These are phyloP conservation scores for Mycena citricolor DNA, from an alignment of 1,284 basidiomycete species.

Conservation along the genomic window DNA sequence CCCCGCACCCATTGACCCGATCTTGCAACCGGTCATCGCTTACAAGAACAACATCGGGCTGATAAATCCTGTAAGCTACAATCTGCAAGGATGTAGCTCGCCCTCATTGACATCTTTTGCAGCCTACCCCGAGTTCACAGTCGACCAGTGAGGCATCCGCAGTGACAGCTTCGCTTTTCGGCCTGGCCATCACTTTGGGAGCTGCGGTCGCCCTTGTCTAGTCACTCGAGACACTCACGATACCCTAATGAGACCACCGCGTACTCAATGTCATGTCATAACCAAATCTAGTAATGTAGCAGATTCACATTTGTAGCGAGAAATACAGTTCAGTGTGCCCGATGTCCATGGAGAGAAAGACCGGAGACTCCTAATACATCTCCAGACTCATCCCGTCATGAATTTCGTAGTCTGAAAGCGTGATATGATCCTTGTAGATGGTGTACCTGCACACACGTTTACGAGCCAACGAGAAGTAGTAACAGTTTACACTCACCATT, in stretches of 20 bases:
- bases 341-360: slow-evolving; percentile 1
- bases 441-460: slow-evolving; percentile 67
- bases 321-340: slow-evolving; percentile 11
- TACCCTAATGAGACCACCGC: slow-evolving; percentile 1
- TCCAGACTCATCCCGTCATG: slow-evolving; percentile 93
- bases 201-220: not conserved
- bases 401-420: slow-evolving; percentile 92
- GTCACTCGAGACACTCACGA: not conserved
- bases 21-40: slow-evolving; percentile 15
- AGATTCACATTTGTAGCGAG: slow-evolving; percentile 1
- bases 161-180: not conserved
- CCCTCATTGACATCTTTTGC: not conserved
- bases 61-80: slow-evolving; percentile 19
- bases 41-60: slow-evolving; percentile 20
- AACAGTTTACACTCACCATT: slow-evolving; percentile 68
- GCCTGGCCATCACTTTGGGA: not conserved
- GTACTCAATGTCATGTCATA: not conserved
- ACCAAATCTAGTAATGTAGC: not conserved
- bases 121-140: not conserved
- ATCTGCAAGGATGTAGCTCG: no score
- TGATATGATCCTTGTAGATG: slow-evolving; percentile 93
- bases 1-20: slow-evolving; percentile 15
- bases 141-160: not conserved
- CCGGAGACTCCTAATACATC: slow-evolving; percentile 63
- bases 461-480: not conserved